A percentile compares a stretch with the other conserved stretches of the same genome.
Conservation (phyloP, 1,284 basidiomycete species). For the Leccinum pachyderme region DNA sequence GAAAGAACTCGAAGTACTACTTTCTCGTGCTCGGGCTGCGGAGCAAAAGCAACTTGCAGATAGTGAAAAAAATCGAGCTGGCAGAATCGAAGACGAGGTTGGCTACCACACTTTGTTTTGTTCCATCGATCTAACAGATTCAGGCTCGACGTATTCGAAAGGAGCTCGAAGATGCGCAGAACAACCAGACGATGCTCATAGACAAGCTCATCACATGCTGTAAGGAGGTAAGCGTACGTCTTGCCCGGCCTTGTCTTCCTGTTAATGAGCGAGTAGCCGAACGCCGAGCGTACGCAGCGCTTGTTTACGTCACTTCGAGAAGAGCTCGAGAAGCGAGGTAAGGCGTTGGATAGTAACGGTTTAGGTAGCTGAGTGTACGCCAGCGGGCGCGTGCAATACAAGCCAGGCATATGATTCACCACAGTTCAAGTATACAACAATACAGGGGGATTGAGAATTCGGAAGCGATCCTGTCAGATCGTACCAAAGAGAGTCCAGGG, state of each 20-base stretch:
- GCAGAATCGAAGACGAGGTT: slow-evolving; percentile 71
- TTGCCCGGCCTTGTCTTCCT: not conserved
- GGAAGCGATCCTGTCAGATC: not conserved
- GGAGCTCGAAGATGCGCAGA: slow-evolving; percentile 71
- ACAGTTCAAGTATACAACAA: slow-evolving; percentile 7
- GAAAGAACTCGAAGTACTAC: slow-evolving; percentile 80
- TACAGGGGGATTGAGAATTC: slow-evolving; percentile 3
- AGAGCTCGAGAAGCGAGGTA: slow-evolving; percentile 69
- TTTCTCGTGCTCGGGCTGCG: slow-evolving; percentile 78
- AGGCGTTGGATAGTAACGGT: slow-evolving; percentile 43
- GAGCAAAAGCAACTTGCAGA: slow-evolving; percentile 80
- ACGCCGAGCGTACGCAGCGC: slow-evolving; percentile 74
- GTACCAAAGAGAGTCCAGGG: not conserved
- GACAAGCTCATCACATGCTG: slow-evolving; percentile 79
- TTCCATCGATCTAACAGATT: slow-evolving; percentile 9
- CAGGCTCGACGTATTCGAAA: slow-evolving; percentile 66
- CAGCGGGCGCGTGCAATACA: slow-evolving; percentile 13
- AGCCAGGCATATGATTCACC: slow-evolving; percentile 9
- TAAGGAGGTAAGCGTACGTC: slow-evolving; percentile 62
- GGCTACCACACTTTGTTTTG: slow-evolving; percentile 23
- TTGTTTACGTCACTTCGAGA: slow-evolving; percentile 76
- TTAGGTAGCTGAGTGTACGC: slow-evolving; percentile 44
- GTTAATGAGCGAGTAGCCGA: slow-evolving; percentile 52
- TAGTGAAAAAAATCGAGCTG: slow-evolving; percentile 63
- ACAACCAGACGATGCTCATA: slow-evolving; percentile 70